Percentiles rank a stretch among this genome's conserved stretches.
phyloP scores from a whole-genome alignment of 768 basidiomycete genomes.

The Termitomyces sp. region DNA sequence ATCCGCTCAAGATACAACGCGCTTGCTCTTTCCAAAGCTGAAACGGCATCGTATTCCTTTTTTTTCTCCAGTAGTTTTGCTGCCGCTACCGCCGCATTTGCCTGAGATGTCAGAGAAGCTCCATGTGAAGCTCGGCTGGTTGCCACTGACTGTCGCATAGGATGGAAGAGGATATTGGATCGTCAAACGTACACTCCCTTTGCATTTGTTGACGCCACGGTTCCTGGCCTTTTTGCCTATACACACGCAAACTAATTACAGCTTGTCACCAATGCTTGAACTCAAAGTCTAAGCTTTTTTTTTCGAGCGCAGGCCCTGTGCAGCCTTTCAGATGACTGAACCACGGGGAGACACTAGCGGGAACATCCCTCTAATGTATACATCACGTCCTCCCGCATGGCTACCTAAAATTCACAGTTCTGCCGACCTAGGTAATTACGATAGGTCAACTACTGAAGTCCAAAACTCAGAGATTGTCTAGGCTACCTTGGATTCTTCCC shows the following conservation, averaged over 20 bases:
- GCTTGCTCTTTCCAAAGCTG: constrained; percentile 64
- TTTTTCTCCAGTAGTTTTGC: constrained; percentile 71
- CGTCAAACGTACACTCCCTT: neutral
- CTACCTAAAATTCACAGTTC: constrained; percentile 59
- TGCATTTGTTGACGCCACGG: constrained; percentile 9
- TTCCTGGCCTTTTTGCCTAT: neutral
- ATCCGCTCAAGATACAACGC: constrained; percentile 62
- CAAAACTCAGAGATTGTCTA: constrained; percentile 21
- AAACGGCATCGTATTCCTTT: constrained; percentile 74
- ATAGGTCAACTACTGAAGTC: neutral
- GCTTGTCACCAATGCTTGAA: constrained; percentile 5
- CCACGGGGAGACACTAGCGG: constrained; percentile 26
- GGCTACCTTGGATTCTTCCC: constrained; percentile 78
- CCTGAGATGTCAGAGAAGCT: constrained; percentile 29
- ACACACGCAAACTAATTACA: neutral
- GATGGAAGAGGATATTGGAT: neutral
- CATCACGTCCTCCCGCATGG: constrained; percentile 69
- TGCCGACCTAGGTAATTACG: constrained; percentile 65
- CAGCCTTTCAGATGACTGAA: constrained; percentile 26
- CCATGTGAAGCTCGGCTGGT: constrained; percentile 47
- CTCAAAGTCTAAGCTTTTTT: neutral
- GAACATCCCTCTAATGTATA: constrained; percentile 45
- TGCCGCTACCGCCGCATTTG: constrained; percentile 41
- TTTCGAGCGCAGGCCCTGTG: constrained; percentile 2
- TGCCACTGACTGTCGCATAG: constrained; percentile 55